phyloP scores from a whole-genome alignment of 2,329 filamentous ascomycete genomes.

The Tolypocladium album region DNA sequence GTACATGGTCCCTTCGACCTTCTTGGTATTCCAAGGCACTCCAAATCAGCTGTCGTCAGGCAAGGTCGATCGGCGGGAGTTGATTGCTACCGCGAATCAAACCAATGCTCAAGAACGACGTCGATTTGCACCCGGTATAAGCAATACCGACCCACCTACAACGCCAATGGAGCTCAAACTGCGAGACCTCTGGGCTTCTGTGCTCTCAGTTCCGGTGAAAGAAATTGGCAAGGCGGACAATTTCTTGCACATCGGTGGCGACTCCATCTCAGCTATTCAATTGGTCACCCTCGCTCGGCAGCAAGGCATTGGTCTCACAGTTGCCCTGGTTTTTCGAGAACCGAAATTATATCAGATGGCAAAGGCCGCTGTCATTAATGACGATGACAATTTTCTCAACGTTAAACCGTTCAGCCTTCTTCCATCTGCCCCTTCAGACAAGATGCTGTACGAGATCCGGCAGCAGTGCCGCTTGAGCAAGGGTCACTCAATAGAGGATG shows the following conservation, averaged over 20 bases:
- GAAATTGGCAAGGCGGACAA: conserved; percentile 1
- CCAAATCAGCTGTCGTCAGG: conserved; percentile 11
- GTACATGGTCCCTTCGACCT: conserved; percentile 31
- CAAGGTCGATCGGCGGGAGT: conserved; percentile 2
- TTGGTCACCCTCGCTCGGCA: not conserved
- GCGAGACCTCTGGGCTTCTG: conserved; percentile 8
- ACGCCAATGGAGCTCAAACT: conserved; percentile 1
- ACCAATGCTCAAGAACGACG: not conserved
- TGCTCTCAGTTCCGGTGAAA: conserved; percentile 1
- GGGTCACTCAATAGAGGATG: not conserved
- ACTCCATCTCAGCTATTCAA: not conserved
- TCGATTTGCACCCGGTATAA: not conserved
- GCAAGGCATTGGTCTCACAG: not conserved
- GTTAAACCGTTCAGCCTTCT: not conserved
- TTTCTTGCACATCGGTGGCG: not conserved
- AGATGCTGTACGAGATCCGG: not conserved
- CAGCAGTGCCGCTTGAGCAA: not conserved
- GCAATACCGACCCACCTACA: conserved; percentile 4
- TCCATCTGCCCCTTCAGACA: not conserved
- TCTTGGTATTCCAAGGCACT: conserved; percentile 28
- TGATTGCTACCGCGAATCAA: not conserved
- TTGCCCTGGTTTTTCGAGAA: not conserved
- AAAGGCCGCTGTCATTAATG: not conserved
- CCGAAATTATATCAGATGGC: not conserved
- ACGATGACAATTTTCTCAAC: not conserved